Percentiles rank a stretch among this genome's conserved stretches.
phyloP scores from a whole-genome alignment of 768 basidiomycete species.

The Tylopilus plumbeoviolaceoides region DNA sequence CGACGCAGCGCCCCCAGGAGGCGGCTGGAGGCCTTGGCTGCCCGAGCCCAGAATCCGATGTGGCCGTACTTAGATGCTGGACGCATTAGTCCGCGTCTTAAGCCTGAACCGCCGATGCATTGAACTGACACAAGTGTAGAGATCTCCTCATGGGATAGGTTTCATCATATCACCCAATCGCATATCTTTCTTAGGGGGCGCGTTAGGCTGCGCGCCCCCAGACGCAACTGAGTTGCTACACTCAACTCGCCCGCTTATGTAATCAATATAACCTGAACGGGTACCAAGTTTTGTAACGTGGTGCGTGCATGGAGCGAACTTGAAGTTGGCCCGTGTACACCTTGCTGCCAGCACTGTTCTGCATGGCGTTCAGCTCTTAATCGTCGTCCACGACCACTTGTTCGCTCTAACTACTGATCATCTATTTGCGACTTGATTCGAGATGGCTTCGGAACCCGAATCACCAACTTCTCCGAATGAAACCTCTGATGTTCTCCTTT shows the following conservation, averaged over 20 bases:
- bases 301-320: constrained; percentile 12
- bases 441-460: constrained; percentile 20
- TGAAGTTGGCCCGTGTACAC: no score
- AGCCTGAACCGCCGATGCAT: neutral
- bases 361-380: constrained; percentile 3
- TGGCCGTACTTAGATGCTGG: neutral
- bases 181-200: neutral
- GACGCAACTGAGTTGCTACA: constrained; percentile 12
- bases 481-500: constrained; percentile 56
- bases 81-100: neutral
- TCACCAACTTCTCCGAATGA: constrained; percentile 46
- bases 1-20: neutral
- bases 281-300: neutral
- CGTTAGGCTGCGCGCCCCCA: no score
- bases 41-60: neutral
- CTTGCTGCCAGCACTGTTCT: neutral
- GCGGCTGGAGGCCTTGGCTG: neutral
- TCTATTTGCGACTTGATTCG: neutral
- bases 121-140: neutral
- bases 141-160: constrained; percentile 2
- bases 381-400: neutral
- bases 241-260: constrained; percentile 4
- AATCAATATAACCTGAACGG: neutral
- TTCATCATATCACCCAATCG: neutral
- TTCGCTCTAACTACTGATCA: neutral